Evolutionary conservation across 169 alveolate species (phyloP).

Genomic region (Cryptosporidium ryanae): DNA sequence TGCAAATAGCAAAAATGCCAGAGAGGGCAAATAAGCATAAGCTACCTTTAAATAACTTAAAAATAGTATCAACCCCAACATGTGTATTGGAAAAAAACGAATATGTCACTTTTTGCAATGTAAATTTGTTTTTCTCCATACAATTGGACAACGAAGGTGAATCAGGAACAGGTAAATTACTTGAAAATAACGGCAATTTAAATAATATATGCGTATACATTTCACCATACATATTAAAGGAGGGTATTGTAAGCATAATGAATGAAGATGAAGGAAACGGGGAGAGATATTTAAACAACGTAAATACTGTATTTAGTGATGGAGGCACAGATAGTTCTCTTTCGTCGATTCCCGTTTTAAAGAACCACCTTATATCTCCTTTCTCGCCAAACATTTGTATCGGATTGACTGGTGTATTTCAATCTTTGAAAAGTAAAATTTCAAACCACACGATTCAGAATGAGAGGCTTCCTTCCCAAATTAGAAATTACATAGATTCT

Average conservation of each 20-base stretch:
- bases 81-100: conserved; percentile 60
- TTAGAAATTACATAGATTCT: conserved; percentile 48
- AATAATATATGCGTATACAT: conserved; percentile 58
- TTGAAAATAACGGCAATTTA: not conserved
- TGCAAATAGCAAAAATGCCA: too few relatives aligned
- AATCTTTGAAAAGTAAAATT: not conserved
- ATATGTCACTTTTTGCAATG: conserved; percentile 36
- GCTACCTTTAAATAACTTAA: conserved; percentile 48
- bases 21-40: not conserved
- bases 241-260: not conserved
- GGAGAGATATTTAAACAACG: not conserved
- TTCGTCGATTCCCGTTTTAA: conserved; percentile 32
- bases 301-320: not conserved
- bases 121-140: conserved; percentile 13
- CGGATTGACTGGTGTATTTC: not conserved
- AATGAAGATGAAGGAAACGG: too few relatives aligned
- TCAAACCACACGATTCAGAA: not conserved
- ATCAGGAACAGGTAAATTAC: not conserved
- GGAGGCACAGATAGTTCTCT: not conserved
- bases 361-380: conserved; percentile 33
- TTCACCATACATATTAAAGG: conserved; percentile 39
- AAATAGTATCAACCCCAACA: conserved; percentile 43
- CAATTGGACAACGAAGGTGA: not conserved
- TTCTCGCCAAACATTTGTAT: conserved; percentile 63
- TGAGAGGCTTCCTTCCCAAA: conserved; percentile 56